Conservation (phyloP, 2,329 filamentous ascomycete genomes). For the Reticulascus tulasneorum region DNA sequence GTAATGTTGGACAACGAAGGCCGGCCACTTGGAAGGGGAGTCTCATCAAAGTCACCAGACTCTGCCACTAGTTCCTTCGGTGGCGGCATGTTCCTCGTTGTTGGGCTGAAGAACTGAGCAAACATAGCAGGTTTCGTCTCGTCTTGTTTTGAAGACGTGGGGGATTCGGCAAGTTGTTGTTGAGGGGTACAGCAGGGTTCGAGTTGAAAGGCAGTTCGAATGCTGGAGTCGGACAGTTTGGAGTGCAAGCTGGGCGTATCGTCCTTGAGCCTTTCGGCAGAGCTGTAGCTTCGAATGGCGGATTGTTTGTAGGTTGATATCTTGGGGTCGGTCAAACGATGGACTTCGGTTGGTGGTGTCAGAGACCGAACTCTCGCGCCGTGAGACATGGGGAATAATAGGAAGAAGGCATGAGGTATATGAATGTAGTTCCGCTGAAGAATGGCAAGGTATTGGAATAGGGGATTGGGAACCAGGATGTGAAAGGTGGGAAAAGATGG, state of each 20-base stretch:
- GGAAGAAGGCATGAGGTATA: not conserved
- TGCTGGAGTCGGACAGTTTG: not conserved
- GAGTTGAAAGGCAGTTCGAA: not conserved
- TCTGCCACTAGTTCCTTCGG: not conserved
- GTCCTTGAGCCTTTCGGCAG: slow-evolving; percentile 1
- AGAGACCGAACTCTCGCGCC: slow-evolving; percentile 4
- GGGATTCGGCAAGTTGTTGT: not conserved
- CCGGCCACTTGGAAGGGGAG: slow-evolving; percentile 26
- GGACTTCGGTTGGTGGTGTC: slow-evolving; percentile 9
- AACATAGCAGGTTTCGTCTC: slow-evolving; percentile 7
- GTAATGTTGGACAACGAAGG: slow-evolving; percentile 20
- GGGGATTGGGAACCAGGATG: not conserved
- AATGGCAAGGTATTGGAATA: not conserved
- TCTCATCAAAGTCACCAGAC: slow-evolving; percentile 25
- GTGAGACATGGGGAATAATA: slow-evolving; percentile 3
- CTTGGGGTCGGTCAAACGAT: slow-evolving; percentile 4
- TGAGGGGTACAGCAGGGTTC: slow-evolving; percentile 1
- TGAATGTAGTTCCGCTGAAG: not conserved
- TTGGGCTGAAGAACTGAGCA: slow-evolving; percentile 8
- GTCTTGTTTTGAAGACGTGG: not conserved
- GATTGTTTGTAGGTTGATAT: slow-evolving; percentile 3
- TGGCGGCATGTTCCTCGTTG: not conserved
- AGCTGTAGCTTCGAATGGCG: slow-evolving; percentile 6
- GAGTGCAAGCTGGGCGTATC: not conserved
- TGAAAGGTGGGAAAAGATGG: not conserved